Evolutionary conservation across 345 rosid species (phyloP).

Genomic region (Sapria himalayana): DNA sequence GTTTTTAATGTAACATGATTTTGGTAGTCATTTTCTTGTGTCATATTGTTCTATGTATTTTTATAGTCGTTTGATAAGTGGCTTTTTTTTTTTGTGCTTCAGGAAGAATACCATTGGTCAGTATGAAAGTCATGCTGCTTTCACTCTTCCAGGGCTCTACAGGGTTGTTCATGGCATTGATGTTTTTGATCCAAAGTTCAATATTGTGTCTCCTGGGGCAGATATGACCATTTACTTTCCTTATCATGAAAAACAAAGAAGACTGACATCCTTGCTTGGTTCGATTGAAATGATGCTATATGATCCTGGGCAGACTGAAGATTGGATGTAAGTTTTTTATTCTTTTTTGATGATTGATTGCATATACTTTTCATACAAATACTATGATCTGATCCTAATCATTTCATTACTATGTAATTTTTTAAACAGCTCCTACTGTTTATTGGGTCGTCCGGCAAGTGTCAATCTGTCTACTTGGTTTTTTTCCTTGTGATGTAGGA

Average conservation of each 20-base stretch:
- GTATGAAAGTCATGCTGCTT: constrained; percentile 82
- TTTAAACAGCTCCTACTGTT: too few species aligned
- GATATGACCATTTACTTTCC: constrained; percentile 93
- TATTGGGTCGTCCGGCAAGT: too few species aligned
- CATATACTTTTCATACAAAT: too few species aligned
- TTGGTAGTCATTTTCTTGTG: not conserved
- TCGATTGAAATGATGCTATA: constrained; percentile 61
- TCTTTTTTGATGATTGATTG: too few species aligned
- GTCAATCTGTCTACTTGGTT: too few species aligned
- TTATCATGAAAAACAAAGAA: constrained; percentile 28
- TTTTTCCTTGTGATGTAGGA: too few species aligned
- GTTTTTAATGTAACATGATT: too few species aligned
- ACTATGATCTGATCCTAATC: too few species aligned
- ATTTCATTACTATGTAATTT: too few species aligned
- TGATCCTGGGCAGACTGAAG: constrained; percentile 60
- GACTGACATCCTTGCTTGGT: constrained; percentile 72
- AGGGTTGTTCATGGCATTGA: constrained; percentile 90
- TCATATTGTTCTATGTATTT: too few species aligned
- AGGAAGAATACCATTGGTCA: constrained; percentile 96
- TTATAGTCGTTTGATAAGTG: too few species aligned
- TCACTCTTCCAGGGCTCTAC: constrained; percentile 85
- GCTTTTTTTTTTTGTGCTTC: constrained; percentile 9
- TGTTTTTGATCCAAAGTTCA: constrained; percentile 96
- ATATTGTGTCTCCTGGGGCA: constrained; percentile 95
- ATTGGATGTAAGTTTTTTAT: constrained; percentile 42